Base-by-base conservation (phyloP, 2,329 filamentous ascomycete genomes). In the Pseudogymnoascus destructans region DNA sequence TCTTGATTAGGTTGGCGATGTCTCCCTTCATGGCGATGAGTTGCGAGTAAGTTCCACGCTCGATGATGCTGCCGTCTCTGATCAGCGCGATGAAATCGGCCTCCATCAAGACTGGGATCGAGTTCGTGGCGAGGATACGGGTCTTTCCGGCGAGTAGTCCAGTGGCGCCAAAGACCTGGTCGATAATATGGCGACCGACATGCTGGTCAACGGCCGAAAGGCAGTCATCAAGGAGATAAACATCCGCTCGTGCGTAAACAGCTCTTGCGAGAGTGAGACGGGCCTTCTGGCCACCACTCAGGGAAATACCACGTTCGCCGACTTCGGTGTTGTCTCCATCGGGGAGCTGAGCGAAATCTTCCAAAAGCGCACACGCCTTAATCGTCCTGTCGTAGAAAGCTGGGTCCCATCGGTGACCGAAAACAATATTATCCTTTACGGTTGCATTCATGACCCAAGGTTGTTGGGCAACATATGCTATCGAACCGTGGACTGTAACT, bases 401-500 rank as follows among this genome's bases (percentile, higher is more conserved):
- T 4, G 91, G 85, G 71, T 98, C 92, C 77, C 87, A 96, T 52
- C 89, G 85, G 72, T 98, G 90, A 1, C 93, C 93, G 68, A 98
- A 98, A 3, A 96, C 78, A 65, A 98, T 95, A 69, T 98, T 98
- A 69, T 98, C 93, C 66, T 90, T 89, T 59, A 98, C 91, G 27
- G 88, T 95, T 7, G 93, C 93, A 69, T 98, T 98, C 84, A 97
- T 92, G 57, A 98, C 87, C 93, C 95, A 98, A 17, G 90, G 77
- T 66, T 88, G 84, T 70, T 98, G 95, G 13, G 90, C 88, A 60
- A 95, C 93, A 70, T 97, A 98, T 1, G 93, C 93, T 38, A 89
- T 81, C 25, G 79, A 82, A 52, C 93, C 95, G 64, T 87, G 84
- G 8, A 98, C 78, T 58, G 87, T 78, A 3, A 96, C 92, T 62